Evolutionary conservation across 768 basidiomycete genomes (phyloP), one percentile per base, ranked within the genome.

Genomic region (Tylopilus subfusipes): DNA sequence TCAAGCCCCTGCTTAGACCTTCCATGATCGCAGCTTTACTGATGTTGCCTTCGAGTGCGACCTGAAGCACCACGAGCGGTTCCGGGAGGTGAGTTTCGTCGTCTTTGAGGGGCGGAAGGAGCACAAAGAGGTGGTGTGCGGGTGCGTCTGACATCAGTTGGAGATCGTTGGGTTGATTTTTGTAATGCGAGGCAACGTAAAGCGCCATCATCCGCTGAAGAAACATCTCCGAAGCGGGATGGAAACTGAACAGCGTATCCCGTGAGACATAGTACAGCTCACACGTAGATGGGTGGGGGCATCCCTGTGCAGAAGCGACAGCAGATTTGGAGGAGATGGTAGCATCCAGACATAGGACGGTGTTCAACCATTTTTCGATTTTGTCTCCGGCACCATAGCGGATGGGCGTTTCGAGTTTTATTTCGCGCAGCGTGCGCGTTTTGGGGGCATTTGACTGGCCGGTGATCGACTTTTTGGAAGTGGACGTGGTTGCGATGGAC

Each of bases 121-220:
- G 82, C 1, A 99, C 97, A 60, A 98, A 99, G 14, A 99, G 80
- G 63, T 95, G 92, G 67, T 98, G 96, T 1, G 93, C 95, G 0
- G 97, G 97, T 1, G 97, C 97, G 63, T 99, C 97, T 12, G 89
- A 91, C 70, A 98, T 83, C 48, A 99, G 81, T 70, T 98, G 96
- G n/a, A 99, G 79, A 68, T 99, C 97, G 68, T 99, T 98, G 19
- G 97, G 97, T 66, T 95, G 92, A 71, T 98, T 99, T 73, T 99
- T 99, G 77, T 99, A 99, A 69, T 99, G 97, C 48, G 88, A 90
- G 1, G 97, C 92, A 48, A 98, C 96, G 71, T 98, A 99, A 2
- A 98, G 79, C 18, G 92, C 87, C 94, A 98, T 97, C 88, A 98
- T 94, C 33, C 95, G 84, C 72, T 99, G 97, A 27, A 99, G 80